Evolutionary conservation across 768 basidiomycete species (phyloP), one percentile per base, ranked within the genome.

Genomic region (Tylopilus sp.): DNA sequence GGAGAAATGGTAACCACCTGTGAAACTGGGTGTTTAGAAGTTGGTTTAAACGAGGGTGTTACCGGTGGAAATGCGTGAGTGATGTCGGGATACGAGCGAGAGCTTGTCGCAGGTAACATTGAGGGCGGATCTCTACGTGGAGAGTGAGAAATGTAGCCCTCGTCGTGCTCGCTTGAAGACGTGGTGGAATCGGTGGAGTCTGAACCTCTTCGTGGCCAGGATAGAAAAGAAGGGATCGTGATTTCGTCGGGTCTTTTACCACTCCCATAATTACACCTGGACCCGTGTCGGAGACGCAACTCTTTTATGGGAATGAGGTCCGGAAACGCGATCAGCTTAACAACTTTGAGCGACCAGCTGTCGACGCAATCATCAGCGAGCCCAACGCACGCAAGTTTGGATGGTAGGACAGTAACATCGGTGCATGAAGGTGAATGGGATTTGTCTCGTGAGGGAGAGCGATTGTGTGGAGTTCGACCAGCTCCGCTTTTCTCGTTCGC

Each of bases 301-400:
- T 48, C 47, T 40, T 57, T 64, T 1, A 57, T 45, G n/a, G 77
- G 74, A 28, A 87, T 83, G 48, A 89, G 76, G 54, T 89, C 87
- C 0, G 87, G 86, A 65, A 82, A 89, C 7, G 87, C 86, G 34
- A 91, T 76, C 14, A 89, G 76, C 70, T 89, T 88, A 55, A 91
- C 75, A 38, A 91, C 79, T 73, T 91, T 90, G 55, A 86, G 76
- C 22, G 80, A 79, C 89, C 89, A 91, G 45, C 80, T 77, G 52
- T 88, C 84, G 30, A 83, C 79, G 43, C 76, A 74, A 56, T 85
- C 84, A 60, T 87, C 83, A 36, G 82, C 81, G 25, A 90, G 74
- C 3, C 89, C 89, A 30, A 91, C 86, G 60, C 86, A 90, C 10
- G 86, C 81, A 29, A 91, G 77, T 61, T 88, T 87, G 28, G 86